Conservation (phyloP, 2,329 filamentous ascomycete genomes). For the Arthrobotrys sinensis region DNA sequence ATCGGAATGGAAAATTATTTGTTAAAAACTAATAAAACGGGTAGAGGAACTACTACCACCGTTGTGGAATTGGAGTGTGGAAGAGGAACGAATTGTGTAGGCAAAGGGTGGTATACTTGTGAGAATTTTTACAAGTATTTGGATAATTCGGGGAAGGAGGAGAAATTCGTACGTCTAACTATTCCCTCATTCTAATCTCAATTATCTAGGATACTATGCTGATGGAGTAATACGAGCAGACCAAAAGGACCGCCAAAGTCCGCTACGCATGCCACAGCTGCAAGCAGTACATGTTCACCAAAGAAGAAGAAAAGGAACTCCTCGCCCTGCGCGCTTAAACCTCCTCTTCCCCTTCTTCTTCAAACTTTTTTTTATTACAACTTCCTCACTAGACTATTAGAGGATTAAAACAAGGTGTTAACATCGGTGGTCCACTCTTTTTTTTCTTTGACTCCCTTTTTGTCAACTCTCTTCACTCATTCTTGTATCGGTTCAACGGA, state of each 20-base stretch:
- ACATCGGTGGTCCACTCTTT: conserved; percentile 14
- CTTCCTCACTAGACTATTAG: conserved; percentile 30
- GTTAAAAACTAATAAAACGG: conserved; percentile 45
- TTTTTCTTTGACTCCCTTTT: neutral
- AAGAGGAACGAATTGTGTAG: conserved; percentile 44
- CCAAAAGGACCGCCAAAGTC: conserved; percentile 43
- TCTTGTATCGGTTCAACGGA: conserved; percentile 1
- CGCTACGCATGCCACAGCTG: conserved; percentile 52
- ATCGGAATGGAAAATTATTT: conserved; percentile 59
- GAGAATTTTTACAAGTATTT: conserved; percentile 59
- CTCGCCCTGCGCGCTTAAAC: conserved; percentile 36
- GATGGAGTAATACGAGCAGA: neutral
- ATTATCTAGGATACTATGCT: no score
- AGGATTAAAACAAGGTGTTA: conserved; percentile 39
- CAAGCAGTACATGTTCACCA: conserved; percentile 55
- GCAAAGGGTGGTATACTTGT: conserved; percentile 58
- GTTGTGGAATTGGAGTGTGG: conserved; percentile 54
- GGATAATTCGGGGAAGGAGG: conserved; percentile 54
- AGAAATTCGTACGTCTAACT: conserved; percentile 49
- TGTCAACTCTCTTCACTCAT: neutral
- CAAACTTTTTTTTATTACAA: conserved; percentile 2
- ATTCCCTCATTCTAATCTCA: neutral
- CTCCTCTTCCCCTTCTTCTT: neutral
- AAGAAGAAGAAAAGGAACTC: conserved; percentile 48
- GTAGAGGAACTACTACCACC: conserved; percentile 30